phyloP scores from a whole-genome alignment of 2,329 filamentous ascomycete species.

The Xylariaceae sp. region DNA sequence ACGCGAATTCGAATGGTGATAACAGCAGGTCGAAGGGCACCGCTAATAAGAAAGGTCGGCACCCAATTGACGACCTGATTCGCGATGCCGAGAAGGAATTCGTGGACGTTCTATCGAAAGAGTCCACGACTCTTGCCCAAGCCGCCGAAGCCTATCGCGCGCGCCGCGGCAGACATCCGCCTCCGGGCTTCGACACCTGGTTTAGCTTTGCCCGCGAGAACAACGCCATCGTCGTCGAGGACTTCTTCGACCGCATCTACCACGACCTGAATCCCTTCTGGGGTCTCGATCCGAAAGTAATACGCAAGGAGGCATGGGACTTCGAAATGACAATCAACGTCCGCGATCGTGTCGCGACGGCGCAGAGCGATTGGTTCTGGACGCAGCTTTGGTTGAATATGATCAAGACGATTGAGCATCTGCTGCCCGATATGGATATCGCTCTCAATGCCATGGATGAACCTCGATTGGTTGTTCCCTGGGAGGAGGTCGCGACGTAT shows the following conservation, averaged over 20 bases:
- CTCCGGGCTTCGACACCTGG: constrained; percentile 46
- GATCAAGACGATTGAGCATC: constrained; percentile 46
- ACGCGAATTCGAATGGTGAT: constrained; percentile 11
- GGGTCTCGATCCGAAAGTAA: constrained; percentile 43
- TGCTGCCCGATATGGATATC: constrained; percentile 63
- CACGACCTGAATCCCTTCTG: constrained; percentile 51
- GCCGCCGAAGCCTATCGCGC: constrained; percentile 44
- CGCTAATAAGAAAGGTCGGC: constrained; percentile 16
- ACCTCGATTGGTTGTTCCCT: constrained; percentile 57
- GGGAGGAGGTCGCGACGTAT: constrained; percentile 53
- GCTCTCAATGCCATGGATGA: constrained; percentile 64
- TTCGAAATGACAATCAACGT: constrained; percentile 60
- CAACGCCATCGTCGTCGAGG: constrained; percentile 41
- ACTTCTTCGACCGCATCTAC: constrained; percentile 50
- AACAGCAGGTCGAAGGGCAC: background rate
- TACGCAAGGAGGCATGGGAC: constrained; percentile 48
- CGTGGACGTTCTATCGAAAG: constrained; percentile 36
- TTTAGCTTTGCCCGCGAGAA: constrained; percentile 40
- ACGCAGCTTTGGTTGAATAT: constrained; percentile 52
- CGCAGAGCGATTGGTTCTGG: constrained; percentile 53
- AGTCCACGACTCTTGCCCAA: constrained; percentile 38
- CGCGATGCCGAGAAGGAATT: constrained; percentile 37
- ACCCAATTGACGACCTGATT: constrained; percentile 45
- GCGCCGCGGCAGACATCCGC: constrained; percentile 45
- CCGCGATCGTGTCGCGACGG: constrained; percentile 47